A percentile compares a stretch with the other conserved stretches of the same genome.
phyloP scores from a whole-genome alignment of 306 rosid genomes.

The Cicer bijugum region DNA sequence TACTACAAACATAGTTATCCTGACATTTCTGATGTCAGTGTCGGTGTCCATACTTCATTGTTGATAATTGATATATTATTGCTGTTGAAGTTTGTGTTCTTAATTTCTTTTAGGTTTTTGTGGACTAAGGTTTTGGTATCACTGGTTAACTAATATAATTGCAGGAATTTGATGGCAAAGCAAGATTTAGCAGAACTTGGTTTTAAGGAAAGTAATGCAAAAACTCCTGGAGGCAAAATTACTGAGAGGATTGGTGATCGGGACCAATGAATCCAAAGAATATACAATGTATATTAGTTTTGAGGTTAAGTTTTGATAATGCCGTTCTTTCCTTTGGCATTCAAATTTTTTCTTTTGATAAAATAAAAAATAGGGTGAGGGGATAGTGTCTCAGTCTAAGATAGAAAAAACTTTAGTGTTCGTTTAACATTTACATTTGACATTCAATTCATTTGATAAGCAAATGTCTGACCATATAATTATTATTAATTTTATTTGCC shows the following conservation, averaged over 20 bases:
- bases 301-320: slow-evolving; percentile 36
- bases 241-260: slow-evolving; percentile 49
- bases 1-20: not conserved
- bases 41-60: too few relatives aligned
- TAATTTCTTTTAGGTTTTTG: slow-evolving; percentile 24
- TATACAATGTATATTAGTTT: slow-evolving; percentile 16
- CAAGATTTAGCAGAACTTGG: slow-evolving; percentile 96
- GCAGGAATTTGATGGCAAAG: slow-evolving; percentile 97
- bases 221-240: slow-evolving; percentile 45
- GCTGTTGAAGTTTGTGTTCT: not conserved
- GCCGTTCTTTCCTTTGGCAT: slow-evolving; percentile 3
- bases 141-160: slow-evolving; percentile 33
- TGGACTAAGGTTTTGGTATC: slow-evolving; percentile 1
- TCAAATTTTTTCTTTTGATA: too few relatives aligned
- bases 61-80: slow-evolving; percentile 6
- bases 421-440: not conserved
- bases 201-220: slow-evolving; percentile 53
- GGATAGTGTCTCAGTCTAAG: too few relatives aligned
- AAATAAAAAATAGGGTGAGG: too few relatives aligned
- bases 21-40: not conserved
- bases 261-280: slow-evolving; percentile 32
- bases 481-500: not conserved
- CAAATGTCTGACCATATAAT: not conserved
- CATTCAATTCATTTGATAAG: not conserved
- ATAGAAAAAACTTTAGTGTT: too few relatives aligned